Base-by-base conservation (phyloP, 2,329 filamentous ascomycete genomes). In the Arthroderma sp. region DNA sequence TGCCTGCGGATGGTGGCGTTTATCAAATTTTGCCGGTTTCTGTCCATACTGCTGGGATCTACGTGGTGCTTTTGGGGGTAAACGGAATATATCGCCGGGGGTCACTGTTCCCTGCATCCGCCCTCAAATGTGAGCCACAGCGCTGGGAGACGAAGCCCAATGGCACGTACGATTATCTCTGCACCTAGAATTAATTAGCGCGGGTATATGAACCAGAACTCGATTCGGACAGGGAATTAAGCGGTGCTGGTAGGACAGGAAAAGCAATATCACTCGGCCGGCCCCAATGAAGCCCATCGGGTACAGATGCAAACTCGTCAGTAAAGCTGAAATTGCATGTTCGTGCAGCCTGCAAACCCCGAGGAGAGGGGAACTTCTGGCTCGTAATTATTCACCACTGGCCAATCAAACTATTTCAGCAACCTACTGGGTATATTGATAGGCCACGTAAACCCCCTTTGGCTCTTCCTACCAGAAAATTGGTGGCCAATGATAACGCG, bases 31-130 rank as follows among this genome's bases (percentile, higher is more conserved):
- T 19, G 13, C 19, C 23, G 19, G 41, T 13, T 25, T 23, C 9
- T 47, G 41, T 23, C 41, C 41, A 47, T 47, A 47, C 25, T 47
- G 41, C 41, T 47, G 41, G 41, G 41, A 47, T 47, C 41, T 47
- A 25, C 41, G 41, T 21, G 41, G 41, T 47, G 19, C 19, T 15
- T 25, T 47, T 47, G 41, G 41, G 9, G 21, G 28, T 3, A 31
- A 31, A n/a, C n/a, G n/a, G n/a, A n/a, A n/a, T 43, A 43, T 47
- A 19, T 47, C 41, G 8, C 25, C 41, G 41, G 41, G 41, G 41
- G 25, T 47, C 41, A 47, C 5, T 47, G 41, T 47, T 47, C 23
- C 41, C 41, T 47, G 41, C 41, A 13, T 47, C 21, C 23, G 41
- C 41, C 28, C 28, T 31, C 28, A 7, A 4, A 31, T 3, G 23